Base-by-base conservation (phyloP, 352 stramenopile species). In the Albugo candida region DNA sequence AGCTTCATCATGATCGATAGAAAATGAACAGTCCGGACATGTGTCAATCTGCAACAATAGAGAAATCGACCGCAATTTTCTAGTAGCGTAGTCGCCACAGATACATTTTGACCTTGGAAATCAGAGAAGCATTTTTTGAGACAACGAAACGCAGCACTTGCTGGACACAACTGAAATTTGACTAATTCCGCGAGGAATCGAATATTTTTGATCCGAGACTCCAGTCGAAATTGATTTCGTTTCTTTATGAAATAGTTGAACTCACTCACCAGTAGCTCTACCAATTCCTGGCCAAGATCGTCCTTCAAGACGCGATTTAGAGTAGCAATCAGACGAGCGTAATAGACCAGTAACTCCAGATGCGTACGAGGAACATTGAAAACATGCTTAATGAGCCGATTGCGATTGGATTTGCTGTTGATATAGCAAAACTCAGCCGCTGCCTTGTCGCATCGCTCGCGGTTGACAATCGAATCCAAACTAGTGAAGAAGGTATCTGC, bases 21-120 rank as follows among this genome's bases (percentile, higher is more conserved):
- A 46, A 95, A 83, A n/a, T 68, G 78, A 13, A 74, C 70, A 18
- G 94, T 83, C 43, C 86, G 83, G 24, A 67, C 61, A 53, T 95
- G 83, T 14, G 93, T 97, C 58, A 95, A 83, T 55, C 94, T 92
- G n/a, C 76, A 84, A 48, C 84, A 88, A 60, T 96, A 97, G 18
- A 98, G 63, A 46, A 96, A 98, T 13, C 93, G 74, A 1, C 94
- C 94, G 53, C 89, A 97, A 48, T 81, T 92, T 64, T 99, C 94
- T n/a, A 99, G 59, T 13, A 98, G 73, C 18, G 81, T 87, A n/a
- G 92, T 97, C 2, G 89, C 83, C 13, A 97, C 76, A 60, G 97
- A 77, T 41, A 99, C 88, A 56, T 97, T 97, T 59, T 93, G 79
- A 2, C 91, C 86, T 48, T 81, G 83, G 56, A 98, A 98, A 55